Evolutionary conservation across 2,329 filamentous ascomycete genomes (phyloP), one percentile per base, ranked within the genome.

Genomic region (Nemania abortiva): DNA sequence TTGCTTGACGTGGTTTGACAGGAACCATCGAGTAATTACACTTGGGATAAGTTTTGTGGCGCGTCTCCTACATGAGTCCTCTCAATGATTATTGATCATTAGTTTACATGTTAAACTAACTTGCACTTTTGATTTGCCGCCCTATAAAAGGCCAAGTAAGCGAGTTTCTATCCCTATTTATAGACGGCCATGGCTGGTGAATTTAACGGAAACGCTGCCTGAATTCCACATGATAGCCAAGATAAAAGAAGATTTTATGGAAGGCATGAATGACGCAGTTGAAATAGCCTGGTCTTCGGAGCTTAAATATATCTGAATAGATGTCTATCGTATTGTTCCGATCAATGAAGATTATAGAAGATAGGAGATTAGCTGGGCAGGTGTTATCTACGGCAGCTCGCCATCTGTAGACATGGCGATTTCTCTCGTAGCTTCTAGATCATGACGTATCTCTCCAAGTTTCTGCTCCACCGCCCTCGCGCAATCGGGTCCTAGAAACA

Each of bases 341-440:
- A 55, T 58, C 18, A 55, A 65, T 11, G 15, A 45, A 59, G 63
- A 65, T 6, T 47, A 65, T 24, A 59, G 53, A 47, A 53, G 53
- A 24, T 20, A 22, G 2, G 55, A 65, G 37, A 59, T 59, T 18
- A 5, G 34, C 10, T n/a, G 54, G 13, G 58, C 59, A 54, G 47
- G 63, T 45, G 55, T 27, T 4, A 59, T 65, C 45, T 65, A 59
- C 24, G 56, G n/a, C 6, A 27, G n/a, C 1, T 61, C 68, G 2
- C 24, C 42, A 29, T 68, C 60, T 22, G 63, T 66, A 45, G 59
- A 66, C 59, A 64, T 27, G 13, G 69, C 69, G 53, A 74, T 68
- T n/a, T 15, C 49, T 60, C 65, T 68, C 13, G 66, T 74, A 50
- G 70, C 68, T n/a, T 74, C 72, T 9, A 73, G 22, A 11, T 74